A percentile compares a stretch with the other conserved stretches of the same genome.
phyloP scores from a whole-genome alignment of 2,329 filamentous ascomycete species.

The Hypoxylon sp. region DNA sequence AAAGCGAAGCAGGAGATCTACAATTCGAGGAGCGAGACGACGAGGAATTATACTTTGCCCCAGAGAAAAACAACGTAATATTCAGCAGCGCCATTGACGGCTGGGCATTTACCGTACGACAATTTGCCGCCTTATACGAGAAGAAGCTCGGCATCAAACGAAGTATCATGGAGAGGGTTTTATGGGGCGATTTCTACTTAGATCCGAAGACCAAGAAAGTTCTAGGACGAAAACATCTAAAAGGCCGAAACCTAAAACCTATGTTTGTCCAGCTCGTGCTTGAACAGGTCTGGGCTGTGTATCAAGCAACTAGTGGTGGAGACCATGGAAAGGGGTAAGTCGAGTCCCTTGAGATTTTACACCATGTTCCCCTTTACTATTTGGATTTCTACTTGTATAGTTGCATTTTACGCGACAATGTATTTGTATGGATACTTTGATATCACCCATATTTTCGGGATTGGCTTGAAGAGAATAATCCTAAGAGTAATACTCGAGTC shows the following conservation, averaged over 20 bases:
- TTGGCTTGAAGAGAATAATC: too few species aligned
- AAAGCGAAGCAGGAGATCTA: constrained; percentile 64
- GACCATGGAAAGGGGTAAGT: constrained; percentile 81
- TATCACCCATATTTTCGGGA: background rate
- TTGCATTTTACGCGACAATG: background rate
- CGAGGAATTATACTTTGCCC: constrained; percentile 96
- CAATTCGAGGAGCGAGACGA: constrained; percentile 92
- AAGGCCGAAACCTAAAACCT: constrained; percentile 88
- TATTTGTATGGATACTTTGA: background rate
- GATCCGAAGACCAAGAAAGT: constrained; percentile 98
- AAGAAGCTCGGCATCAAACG: constrained; percentile 97
- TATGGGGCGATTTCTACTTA: constrained; percentile 97
- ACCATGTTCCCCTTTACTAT: too few species aligned
- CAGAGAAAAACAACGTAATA: constrained; percentile 98
- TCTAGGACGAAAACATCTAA: constrained; percentile 88
- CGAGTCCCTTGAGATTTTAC: too few species aligned
- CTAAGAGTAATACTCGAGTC: too few species aligned
- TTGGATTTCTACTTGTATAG: too few species aligned
- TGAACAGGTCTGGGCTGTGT: constrained; percentile 95
- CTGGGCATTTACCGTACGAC: constrained; percentile 97
- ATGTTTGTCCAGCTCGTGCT: constrained; percentile 98
- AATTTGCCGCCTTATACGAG: constrained; percentile 93
- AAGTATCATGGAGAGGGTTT: constrained; percentile 84
- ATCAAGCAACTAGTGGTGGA: constrained; percentile 86
- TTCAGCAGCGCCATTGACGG: constrained; percentile 97